phyloP scores from a whole-genome alignment of 2,329 filamentous ascomycete species.

The Colletotrichum truncatum region DNA sequence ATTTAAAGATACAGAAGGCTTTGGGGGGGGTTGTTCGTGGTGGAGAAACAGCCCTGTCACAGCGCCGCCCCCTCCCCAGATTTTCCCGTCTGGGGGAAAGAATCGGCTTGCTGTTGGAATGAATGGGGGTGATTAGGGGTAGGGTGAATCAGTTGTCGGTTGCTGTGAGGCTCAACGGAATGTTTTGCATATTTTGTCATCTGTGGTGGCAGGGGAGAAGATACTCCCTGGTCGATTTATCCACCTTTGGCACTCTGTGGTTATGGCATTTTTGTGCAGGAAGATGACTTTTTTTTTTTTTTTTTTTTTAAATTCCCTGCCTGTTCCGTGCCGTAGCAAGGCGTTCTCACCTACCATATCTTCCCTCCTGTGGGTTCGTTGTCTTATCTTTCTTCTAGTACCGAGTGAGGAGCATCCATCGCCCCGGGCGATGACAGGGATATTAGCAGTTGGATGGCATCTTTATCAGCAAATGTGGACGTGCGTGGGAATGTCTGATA shows the following conservation, averaged over 20 bases:
- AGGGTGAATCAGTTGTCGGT: neutral
- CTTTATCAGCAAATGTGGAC: neutral
- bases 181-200: neutral
- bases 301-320: neutral
- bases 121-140: neutral
- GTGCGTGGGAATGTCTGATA: neutral
- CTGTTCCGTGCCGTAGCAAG: too few relatives aligned
- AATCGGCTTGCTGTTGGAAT: too few relatives aligned
- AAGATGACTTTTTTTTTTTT: neutral
- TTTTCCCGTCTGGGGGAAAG: neutral
- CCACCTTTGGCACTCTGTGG: too few relatives aligned
- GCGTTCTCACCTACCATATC: too few relatives aligned
- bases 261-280: too few relatives aligned
- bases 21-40: neutral
- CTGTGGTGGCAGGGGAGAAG: too few relatives aligned
- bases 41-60: neutral
- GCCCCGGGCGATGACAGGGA: neutral
- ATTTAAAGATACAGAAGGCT: neutral
- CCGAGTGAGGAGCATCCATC: neutral
- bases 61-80: neutral
- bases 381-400: neutral
- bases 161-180: neutral
- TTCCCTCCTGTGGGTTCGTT: neutral
- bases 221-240: too few relatives aligned
- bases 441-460: neutral